Conservation (phyloP, 2,329 filamentous ascomycete genomes). For the Curvularia spicifera region DNA sequence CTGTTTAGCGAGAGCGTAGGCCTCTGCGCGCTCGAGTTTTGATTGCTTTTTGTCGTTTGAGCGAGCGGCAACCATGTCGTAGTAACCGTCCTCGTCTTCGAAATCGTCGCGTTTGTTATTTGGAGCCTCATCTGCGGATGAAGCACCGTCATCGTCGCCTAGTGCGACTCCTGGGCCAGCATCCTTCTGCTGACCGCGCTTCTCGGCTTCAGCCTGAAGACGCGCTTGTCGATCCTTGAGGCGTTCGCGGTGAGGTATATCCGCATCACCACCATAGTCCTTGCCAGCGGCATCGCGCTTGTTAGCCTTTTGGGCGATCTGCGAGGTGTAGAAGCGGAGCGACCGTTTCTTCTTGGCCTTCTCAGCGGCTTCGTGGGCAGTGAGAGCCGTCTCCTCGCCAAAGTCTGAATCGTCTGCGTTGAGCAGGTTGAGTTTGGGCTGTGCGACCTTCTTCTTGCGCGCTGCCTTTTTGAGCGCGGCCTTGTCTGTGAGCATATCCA, state of each 20-base stretch:
- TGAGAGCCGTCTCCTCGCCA: constrained; percentile 84
- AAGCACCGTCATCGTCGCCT: constrained; percentile 67
- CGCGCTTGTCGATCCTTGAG: constrained; percentile 84
- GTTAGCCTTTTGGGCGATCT: constrained; percentile 93
- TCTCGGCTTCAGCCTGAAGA: constrained; percentile 86
- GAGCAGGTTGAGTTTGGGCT: constrained; percentile 44
- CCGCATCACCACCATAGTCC: constrained; percentile 77
- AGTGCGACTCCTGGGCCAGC: constrained; percentile 67
- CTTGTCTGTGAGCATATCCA: constrained; percentile 66
- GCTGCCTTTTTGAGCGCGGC: constrained; percentile 56
- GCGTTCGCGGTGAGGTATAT: constrained; percentile 88
- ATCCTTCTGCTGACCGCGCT: constrained; percentile 70
- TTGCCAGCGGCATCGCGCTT: constrained; percentile 76
- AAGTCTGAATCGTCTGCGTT: constrained; percentile 81
- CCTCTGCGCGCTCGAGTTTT: constrained; percentile 71
- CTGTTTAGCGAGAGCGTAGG: constrained; percentile 61
- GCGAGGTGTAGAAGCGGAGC: constrained; percentile 96
- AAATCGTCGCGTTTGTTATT: constrained; percentile 48
- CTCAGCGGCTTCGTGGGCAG: constrained; percentile 78
- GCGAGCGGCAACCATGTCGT: constrained; percentile 80
- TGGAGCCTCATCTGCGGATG: constrained; percentile 66
- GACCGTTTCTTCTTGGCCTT: constrained; percentile 91
- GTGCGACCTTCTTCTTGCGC: constrained; percentile 48
- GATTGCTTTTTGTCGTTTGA: constrained; percentile 72
- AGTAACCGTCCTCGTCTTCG: constrained; percentile 75